Evolutionary conservation across 176 grass and related monocot genomes (phyloP), one percentile per base, ranked within the genome.

Genomic region (Saccharum officinarum): DNA sequence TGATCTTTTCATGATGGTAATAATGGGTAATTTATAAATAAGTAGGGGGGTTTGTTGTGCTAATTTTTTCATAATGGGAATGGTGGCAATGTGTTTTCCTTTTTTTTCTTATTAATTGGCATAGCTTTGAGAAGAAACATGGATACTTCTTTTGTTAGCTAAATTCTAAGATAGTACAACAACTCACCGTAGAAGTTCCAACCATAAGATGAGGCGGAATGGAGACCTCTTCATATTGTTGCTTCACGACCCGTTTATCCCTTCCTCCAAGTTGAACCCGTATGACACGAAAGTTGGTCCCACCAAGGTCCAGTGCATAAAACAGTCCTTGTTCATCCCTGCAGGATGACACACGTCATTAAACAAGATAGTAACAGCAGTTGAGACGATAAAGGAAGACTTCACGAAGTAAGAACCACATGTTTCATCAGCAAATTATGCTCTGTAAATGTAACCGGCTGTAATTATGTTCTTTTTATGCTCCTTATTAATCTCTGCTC

Each of bases 271-370:
- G 90, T 73, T 91, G 90, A 38, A 97, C 95, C 26, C 95, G 90
- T 69, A 97, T 77, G 45, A 97, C 95, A 38, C 95, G 92, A 61
- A 97, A 97, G 82, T 97, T 97, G 85, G 95, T 97, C 69, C 95
- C 95, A 2, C 95, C 95, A 89, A 97, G 92, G 88, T 97, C 95
- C 45, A 97, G 83, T 77, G 95, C 95, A 81, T 97, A 97, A 79
- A 94, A 97, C 42, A 94, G 76, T 34, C 95, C 95, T 20, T 85
- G 85, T 44, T 97, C 95, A 70, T 94, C 90, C 80, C 95, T 97
- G 80, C 63, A 75, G 36, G 70, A 72, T 50, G 63, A 3, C 40
- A 87, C 45, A 70, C 13, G 44, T 87, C 59, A 89, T 79, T 59
- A 69, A 82, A 54, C 34, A 78, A 50, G 10, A 81, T 28, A 76